phyloP scores from a whole-genome alignment of 225 moss, liverwort and hornwort species.

The Takakia lepidozioides region DNA sequence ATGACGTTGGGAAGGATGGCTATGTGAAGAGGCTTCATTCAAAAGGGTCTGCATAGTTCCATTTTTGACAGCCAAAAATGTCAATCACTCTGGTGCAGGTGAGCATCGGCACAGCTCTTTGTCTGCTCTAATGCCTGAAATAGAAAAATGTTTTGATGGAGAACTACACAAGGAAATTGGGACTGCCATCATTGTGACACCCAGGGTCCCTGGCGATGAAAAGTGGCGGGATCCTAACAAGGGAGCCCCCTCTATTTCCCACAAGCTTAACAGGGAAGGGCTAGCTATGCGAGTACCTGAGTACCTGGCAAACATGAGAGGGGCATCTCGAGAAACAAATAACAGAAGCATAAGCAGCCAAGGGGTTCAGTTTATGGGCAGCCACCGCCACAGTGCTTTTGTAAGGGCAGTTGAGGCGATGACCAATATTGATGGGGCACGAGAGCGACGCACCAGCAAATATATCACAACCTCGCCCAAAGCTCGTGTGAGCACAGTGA shows the following conservation, averaged over 20 bases:
- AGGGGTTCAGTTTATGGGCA: conserved; percentile 23
- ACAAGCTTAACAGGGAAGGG: conserved; percentile 34
- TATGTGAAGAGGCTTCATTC: no score
- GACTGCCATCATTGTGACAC: conserved; percentile 24
- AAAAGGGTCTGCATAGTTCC: no score
- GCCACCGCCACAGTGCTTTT: conserved; percentile 55
- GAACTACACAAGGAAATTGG: conserved; percentile 27
- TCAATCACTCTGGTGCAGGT: conserved; percentile 5
- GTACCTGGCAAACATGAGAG: conserved; percentile 56
- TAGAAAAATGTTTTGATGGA: conserved; percentile 18
- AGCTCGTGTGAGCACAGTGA: conserved; percentile 58
- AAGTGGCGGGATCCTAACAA: conserved; percentile 21
- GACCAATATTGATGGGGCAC: conserved; percentile 51
- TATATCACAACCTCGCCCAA: conserved; percentile 63
- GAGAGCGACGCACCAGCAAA: conserved; percentile 43
- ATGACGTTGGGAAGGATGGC: no score
- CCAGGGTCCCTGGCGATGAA: conserved; percentile 28
- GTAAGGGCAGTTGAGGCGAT: conserved; percentile 66
- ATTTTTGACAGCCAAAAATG: background rate
- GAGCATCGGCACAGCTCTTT: conserved; percentile 11
- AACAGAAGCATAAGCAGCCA: conserved; percentile 43
- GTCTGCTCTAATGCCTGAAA: conserved; percentile 7
- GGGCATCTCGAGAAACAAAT: conserved; percentile 46
- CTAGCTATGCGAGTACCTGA: conserved; percentile 42
- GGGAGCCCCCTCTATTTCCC: conserved; percentile 17